Conservation (phyloP, 179 eudicot genomes). For the Actinidia arguta region DNA sequence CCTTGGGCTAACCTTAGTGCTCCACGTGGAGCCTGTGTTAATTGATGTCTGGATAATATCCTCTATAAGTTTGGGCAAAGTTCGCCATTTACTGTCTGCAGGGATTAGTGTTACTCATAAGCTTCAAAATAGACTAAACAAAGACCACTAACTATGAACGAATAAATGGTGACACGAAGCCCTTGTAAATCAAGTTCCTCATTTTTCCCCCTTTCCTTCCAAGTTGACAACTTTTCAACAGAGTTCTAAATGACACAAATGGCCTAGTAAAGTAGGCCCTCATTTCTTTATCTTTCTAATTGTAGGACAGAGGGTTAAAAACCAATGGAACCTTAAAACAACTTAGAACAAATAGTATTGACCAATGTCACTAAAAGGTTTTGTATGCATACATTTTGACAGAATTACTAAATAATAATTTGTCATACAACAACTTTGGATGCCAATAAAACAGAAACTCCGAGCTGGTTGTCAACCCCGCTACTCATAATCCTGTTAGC, state of each 20-base stretch:
- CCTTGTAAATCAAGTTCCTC: background rate
- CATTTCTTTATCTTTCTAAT: too few species aligned
- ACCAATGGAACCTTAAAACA: too few species aligned
- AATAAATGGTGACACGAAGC: background rate
- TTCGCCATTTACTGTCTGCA: slow-evolving; percentile 79
- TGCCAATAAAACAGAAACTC: too few species aligned
- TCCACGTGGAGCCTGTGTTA: slow-evolving; percentile 98
- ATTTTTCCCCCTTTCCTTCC: background rate
- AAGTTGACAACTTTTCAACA: background rate
- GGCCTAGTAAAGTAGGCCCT: background rate
- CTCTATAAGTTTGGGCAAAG: slow-evolving; percentile 83
- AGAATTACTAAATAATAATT: too few species aligned
- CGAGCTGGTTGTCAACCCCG: too few species aligned
- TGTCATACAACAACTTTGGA: too few species aligned
- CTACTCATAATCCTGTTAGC: too few species aligned
- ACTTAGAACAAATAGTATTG: too few species aligned
- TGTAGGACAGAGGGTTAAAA: too few species aligned
- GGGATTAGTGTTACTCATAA: slow-evolving; percentile 13
- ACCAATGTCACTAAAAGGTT: too few species aligned
- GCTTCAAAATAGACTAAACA: background rate
- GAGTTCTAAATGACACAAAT: background rate
- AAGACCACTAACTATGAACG: background rate
- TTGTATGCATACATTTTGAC: too few species aligned
- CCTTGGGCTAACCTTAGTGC: slow-evolving; percentile 93
- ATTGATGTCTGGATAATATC: slow-evolving; percentile 93